Percentiles rank a stretch among this genome's conserved stretches.
These are phyloP conservation scores for Metarhizium sp. DNA, from an alignment of 2,329 filamentous ascomycete genomes.

Conservation along the genomic window DNA sequence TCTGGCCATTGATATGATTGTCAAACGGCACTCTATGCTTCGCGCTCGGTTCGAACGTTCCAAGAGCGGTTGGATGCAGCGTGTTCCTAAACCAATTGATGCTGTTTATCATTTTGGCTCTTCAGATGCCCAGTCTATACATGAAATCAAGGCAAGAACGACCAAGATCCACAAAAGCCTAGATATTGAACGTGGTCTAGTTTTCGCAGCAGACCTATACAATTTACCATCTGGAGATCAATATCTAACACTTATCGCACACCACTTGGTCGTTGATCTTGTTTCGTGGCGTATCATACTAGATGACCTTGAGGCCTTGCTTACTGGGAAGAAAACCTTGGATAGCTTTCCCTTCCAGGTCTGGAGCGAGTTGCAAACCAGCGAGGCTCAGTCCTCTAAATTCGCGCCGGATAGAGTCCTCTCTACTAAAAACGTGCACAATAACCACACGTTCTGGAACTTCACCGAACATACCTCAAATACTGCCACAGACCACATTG, in stretches of 20 bases:
- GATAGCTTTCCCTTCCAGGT: conserved; percentile 21
- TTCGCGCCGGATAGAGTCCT: background rate
- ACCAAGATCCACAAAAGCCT: background rate
- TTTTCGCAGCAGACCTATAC: conserved; percentile 8
- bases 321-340: conserved; percentile 14
- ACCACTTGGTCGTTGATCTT: conserved; percentile 33
- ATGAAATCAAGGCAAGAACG: background rate
- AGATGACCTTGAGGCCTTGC: conserved; percentile 30
- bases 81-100: background rate
- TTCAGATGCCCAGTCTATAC: background rate
- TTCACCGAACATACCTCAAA: background rate
- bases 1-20: conserved; percentile 1
- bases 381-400: conserved; percentile 13
- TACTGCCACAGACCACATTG: conserved; percentile 2
- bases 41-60: conserved; percentile 5
- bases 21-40: conserved; percentile 8
- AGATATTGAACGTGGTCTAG: conserved; percentile 4
- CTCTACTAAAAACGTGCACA: background rate
- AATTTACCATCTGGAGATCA: conserved; percentile 9
- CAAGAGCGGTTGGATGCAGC: conserved; percentile 4
- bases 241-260: conserved; percentile 21
- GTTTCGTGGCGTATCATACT: conserved; percentile 36
- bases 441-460: conserved; percentile 2
- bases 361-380: conserved; percentile 24
- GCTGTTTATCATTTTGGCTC: conserved; percentile 2